Evolutionary conservation across 257 asterid species (phyloP).

Genomic region (Ilex asprella): DNA sequence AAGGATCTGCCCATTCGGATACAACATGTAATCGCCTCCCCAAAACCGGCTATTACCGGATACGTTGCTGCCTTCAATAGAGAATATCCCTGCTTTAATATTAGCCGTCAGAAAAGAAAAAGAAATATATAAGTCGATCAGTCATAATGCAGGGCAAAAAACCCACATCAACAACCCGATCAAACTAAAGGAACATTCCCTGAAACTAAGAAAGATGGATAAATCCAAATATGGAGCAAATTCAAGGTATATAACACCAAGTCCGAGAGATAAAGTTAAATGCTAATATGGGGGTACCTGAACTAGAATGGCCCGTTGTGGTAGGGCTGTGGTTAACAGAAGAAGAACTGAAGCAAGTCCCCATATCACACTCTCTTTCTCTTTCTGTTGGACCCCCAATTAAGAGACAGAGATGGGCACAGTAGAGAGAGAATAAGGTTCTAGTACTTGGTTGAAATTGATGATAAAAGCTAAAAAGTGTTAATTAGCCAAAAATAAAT

Average conservation of each 20-base stretch:
- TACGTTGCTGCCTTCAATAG: slow-evolving; percentile 18
- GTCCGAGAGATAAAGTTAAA: background rate
- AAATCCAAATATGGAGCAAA: background rate
- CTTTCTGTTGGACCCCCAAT: too few species aligned
- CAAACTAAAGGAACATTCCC: too few species aligned
- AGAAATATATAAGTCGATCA: too few species aligned
- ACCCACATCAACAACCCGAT: too few species aligned
- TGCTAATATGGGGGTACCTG: slow-evolving; percentile 4
- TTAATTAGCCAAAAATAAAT: too few species aligned
- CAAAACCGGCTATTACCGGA: slow-evolving; percentile 31
- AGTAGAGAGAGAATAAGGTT: too few species aligned
- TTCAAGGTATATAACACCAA: background rate
- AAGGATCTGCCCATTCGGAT: slow-evolving; percentile 36
- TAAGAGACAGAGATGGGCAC: too few species aligned
- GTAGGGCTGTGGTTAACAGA: background rate
- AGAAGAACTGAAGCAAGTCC: slow-evolving; percentile 19
- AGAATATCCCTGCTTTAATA: slow-evolving; percentile 35
- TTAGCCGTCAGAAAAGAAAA: too few species aligned
- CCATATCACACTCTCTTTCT: slow-evolving; percentile 6
- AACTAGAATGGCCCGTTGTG: slow-evolving; percentile 15
- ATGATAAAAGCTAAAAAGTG: too few species aligned
- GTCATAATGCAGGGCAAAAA: too few species aligned
- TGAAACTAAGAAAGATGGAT: too few species aligned
- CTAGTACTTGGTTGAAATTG: too few species aligned
- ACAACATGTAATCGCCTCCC: slow-evolving; percentile 9